Conservation (phyloP, 1,284 basidiomycete species). For the Fomitopsis palustris region DNA sequence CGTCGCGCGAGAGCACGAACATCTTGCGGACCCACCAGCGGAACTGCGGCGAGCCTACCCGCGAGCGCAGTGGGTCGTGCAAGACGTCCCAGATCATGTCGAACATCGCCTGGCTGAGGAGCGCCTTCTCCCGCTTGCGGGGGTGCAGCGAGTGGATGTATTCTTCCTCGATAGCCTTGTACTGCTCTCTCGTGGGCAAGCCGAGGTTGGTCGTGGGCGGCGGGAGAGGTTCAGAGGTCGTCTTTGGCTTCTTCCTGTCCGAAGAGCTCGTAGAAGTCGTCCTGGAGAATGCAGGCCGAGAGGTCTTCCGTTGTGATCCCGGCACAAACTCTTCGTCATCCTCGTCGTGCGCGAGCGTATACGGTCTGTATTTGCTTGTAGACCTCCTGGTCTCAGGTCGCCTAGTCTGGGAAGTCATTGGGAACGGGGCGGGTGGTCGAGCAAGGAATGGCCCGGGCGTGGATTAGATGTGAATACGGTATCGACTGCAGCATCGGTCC, state of each 20-base stretch:
- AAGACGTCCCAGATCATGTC: constrained; percentile 67
- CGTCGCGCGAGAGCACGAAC: constrained; percentile 50
- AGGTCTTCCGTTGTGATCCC: not conserved
- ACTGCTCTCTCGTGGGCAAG: constrained; percentile 36
- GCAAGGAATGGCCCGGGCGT: not conserved
- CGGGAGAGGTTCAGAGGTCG: not conserved
- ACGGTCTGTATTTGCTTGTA: not conserved
- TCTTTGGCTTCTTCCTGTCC: constrained; percentile 1
- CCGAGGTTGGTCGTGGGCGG: constrained; percentile 14
- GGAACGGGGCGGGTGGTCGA: not conserved
- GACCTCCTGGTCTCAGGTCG: not conserved
- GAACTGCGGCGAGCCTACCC: constrained; percentile 38
- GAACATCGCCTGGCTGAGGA: constrained; percentile 67
- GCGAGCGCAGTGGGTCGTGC: constrained; percentile 24
- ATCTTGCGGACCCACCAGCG: constrained; percentile 81
- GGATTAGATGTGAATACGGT: not conserved
- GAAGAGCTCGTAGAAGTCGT: not conserved
- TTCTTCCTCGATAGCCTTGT: constrained; percentile 47
- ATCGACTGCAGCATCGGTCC: not conserved
- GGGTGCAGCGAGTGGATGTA: constrained; percentile 56
- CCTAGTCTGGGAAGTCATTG: not conserved
- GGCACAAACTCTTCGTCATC: not conserved
- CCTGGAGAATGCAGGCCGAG: not conserved
- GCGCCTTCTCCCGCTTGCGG: constrained; percentile 61
- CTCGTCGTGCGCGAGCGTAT: not conserved